Evolutionary conservation across 2,329 filamentous ascomycete species (phyloP).

Genomic region (Fusarium longipes): DNA sequence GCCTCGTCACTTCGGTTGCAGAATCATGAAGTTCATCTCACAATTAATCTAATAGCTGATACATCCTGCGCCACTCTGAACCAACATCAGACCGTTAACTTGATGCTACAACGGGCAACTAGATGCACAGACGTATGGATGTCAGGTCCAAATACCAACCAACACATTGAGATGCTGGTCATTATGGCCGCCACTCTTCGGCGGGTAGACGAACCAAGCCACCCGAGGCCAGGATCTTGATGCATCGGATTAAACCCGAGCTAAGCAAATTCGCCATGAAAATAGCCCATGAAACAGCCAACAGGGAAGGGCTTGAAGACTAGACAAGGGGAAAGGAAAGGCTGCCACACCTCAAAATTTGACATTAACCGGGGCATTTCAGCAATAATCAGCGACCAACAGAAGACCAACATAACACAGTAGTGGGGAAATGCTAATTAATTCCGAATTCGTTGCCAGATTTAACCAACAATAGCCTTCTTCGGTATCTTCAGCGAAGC

Average conservation of each 20-base stretch:
- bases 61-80: background rate
- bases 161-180: background rate
- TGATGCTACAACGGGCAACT: background rate
- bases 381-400: background rate
- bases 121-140: background rate
- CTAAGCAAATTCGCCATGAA: background rate
- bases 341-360: background rate
- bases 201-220: conserved; percentile 5
- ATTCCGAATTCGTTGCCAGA: background rate
- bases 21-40: background rate
- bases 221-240: conserved; percentile 6
- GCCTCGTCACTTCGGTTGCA: background rate
- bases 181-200: background rate
- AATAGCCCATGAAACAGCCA: background rate
- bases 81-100: too few relatives aligned
- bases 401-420: background rate
- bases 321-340: conserved; percentile 8
- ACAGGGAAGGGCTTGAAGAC: background rate
- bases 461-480: background rate
- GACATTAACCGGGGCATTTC: background rate
- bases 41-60: background rate
- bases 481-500: background rate
- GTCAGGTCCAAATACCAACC: background rate
- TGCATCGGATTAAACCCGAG: background rate
- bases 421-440: background rate